Evolutionary conservation across 2,329 filamentous ascomycete species (phyloP), one percentile per base, ranked within the genome.

Genomic region (Hirsutella rhossiliensis): DNA sequence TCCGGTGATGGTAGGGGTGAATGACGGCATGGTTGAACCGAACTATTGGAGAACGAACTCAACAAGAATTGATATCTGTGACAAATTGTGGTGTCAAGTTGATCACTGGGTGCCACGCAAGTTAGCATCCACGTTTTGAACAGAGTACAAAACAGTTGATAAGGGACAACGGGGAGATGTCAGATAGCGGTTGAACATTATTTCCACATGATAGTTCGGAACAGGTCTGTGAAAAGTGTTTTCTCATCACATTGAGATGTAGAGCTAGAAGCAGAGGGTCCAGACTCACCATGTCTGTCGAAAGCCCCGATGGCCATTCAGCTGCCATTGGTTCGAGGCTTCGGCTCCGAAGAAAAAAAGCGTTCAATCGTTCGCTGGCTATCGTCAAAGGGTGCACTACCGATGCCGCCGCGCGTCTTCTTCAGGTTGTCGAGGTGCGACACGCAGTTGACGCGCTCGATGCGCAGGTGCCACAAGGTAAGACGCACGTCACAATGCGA

Each of bases 141-240:
- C 13, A 13, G 34, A 17, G 34, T 27, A 9, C 23, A 27, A 37
- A 17, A 3, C 8, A 37, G 18, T 2, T 12, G 9, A 23, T 20
- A 15, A 42, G 11, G 45, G 12, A 23, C 11, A 5, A 39, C 3
- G 19, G 13, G 40, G 27, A 41, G 40, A 19, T 44, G 45, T 85
- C 82, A 86, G 82, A 86, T 79, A 87, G 82, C 82, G 83, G 81
- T 87, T 87, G 82, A 78, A 80, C 78, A 77, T 66, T 69, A 61
- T 69, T 73, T 84, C 82, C 73, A 84, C 81, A 86, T 72, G 52
- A 56, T 56, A 60, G 59, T 83, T 87, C 80, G 73, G 83, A 82
- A 83, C 82, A 87, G 83, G 82, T 87, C 82, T 87, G 82, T 87
- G 82, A 82, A 76, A 68, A 67, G 69, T 70, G 73, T 58, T 67